These are phyloP conservation scores for Leptographium lundbergii DNA, from an alignment of 2,329 filamentous ascomycete genomes.

Conservation along the genomic window DNA sequence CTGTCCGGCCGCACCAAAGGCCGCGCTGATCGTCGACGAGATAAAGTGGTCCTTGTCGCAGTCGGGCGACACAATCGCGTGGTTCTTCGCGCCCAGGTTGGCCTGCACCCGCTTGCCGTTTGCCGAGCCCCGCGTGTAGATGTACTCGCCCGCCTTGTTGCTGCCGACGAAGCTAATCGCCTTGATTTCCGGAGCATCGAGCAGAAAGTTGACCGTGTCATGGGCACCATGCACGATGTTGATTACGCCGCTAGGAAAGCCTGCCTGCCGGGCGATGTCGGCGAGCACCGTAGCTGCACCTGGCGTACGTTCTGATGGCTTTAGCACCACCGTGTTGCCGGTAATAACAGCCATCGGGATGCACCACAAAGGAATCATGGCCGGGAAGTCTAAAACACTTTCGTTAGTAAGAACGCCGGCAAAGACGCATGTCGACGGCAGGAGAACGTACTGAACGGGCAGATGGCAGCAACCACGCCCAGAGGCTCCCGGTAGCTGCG, in stretches of 20 bases:
- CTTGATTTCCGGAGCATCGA: slow-evolving; percentile 75
- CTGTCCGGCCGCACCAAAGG: slow-evolving; percentile 75
- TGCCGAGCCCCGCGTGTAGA: slow-evolving; percentile 62
- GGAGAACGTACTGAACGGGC: slow-evolving; percentile 59
- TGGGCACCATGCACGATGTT: slow-evolving; percentile 73
- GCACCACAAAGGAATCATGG: slow-evolving; percentile 82
- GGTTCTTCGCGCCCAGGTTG: slow-evolving; percentile 81
- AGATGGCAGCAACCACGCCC: slow-evolving; percentile 70
- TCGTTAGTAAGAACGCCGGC: slow-evolving; percentile 12
- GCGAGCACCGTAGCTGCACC: slow-evolving; percentile 76
- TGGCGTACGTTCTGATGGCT: slow-evolving; percentile 75
- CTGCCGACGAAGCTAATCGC: slow-evolving; percentile 74
- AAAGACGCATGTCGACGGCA: slow-evolving; percentile 3
- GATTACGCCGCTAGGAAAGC: slow-evolving; percentile 67
- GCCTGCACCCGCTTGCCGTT: slow-evolving; percentile 82
- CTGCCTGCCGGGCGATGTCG: slow-evolving; percentile 65
- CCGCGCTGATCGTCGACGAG: slow-evolving; percentile 70
- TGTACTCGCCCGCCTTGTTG: slow-evolving; percentile 83
- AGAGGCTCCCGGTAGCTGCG: slow-evolving; percentile 69
- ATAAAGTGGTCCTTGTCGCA: slow-evolving; percentile 82
- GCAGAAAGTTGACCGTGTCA: slow-evolving; percentile 74
- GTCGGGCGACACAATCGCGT: slow-evolving; percentile 70
- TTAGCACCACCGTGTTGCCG: slow-evolving; percentile 71
- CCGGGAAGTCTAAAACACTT: slow-evolving; percentile 57
- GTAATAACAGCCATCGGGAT: slow-evolving; percentile 74